Base-by-base conservation (phyloP, 306 rosid genomes). In the Trichosanthes cucumerina region DNA sequence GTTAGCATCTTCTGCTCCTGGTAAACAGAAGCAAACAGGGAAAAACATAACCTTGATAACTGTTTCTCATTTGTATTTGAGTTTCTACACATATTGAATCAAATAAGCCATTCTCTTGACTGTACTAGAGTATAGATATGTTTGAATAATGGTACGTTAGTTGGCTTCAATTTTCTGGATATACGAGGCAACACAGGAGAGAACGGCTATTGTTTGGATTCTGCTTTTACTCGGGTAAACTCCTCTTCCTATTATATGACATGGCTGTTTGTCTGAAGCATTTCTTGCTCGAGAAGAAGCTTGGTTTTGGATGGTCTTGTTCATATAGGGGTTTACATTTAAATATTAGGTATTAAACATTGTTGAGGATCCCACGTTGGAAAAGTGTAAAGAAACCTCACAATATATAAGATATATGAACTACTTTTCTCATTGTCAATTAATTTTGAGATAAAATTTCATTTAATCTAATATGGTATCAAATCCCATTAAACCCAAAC, bases 1-100 rank as follows among this genome's bases (percentile, higher is more conserved):
- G 76, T 43, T 70, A 44, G 76, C 23, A 44, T 70, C 53, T 44
- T 70, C 36, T 43, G 76, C 76, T 70, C 38, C 76, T 70, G 76
- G 56, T 70, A 44, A 70, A 23, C 76, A 70, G 76, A 14, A 70
- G 76, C 76, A 44, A 44, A 28, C 76, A 24, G 36, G 12, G 7
- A 26, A 70, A 43, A 43, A 70, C 76, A 70, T 24, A 14, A 44
- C 33, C 76, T 70, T 70, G 38, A 2, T 23, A 44, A 28, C 31
- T 70, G 18, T 70, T 23, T 68, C 75, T 68, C 34, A n/a, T n/a
- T 68, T 68, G 33, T 39, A 10, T 41, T 23, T 70, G 76, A 70
- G 23, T 41, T 69, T 2, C 75, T 69, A 12, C 36, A 11, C 52
- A 44, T 26, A 2, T 1, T 28, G 21, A 44, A 18, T 34, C 18